Evolutionary conservation across 331 rosid genomes (phyloP).

Genomic region (Acacia concinna): DNA sequence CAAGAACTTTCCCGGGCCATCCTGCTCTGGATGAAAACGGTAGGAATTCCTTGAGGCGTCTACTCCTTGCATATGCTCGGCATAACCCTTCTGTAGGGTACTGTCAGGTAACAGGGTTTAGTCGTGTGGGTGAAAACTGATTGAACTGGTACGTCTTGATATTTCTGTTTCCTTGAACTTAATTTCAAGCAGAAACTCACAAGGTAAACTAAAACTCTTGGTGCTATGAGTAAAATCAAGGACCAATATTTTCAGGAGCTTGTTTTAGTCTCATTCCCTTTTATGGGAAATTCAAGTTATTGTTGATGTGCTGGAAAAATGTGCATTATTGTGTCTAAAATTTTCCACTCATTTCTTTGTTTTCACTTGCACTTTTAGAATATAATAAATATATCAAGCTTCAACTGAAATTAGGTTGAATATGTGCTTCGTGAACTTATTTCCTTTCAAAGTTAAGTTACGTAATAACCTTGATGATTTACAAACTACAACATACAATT

Average conservation of each 20-base stretch:
- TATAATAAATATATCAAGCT: slow-evolving; percentile 6
- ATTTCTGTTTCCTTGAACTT: too few species aligned
- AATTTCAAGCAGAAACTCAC: too few species aligned
- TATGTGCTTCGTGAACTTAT: neutral
- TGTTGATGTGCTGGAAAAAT: neutral
- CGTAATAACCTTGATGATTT: neutral
- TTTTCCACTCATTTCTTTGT: slow-evolving; percentile 16
- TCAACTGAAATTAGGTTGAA: slow-evolving; percentile 11
- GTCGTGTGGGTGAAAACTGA: too few species aligned
- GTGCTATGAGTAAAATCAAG: too few species aligned
- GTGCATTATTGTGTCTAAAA: neutral
- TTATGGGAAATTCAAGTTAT: neutral
- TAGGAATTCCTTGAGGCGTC: slow-evolving; percentile 82
- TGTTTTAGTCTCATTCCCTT: too few species aligned
- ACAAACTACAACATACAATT: neutral
- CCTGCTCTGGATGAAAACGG: slow-evolving; percentile 92
- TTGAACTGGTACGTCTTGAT: too few species aligned
- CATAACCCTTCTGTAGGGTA: slow-evolving; percentile 96
- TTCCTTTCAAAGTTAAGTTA: neutral
- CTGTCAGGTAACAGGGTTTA: slow-evolving; percentile 70
- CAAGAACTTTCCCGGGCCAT: slow-evolving; percentile 94
- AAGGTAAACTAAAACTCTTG: too few species aligned
- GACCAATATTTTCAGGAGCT: too few species aligned
- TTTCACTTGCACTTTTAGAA: slow-evolving; percentile 13
- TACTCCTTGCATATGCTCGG: slow-evolving; percentile 87